Evolutionary conservation across 73 alveolate genomes (phyloP).

Genomic region (Blepharisma stoltei): DNA sequence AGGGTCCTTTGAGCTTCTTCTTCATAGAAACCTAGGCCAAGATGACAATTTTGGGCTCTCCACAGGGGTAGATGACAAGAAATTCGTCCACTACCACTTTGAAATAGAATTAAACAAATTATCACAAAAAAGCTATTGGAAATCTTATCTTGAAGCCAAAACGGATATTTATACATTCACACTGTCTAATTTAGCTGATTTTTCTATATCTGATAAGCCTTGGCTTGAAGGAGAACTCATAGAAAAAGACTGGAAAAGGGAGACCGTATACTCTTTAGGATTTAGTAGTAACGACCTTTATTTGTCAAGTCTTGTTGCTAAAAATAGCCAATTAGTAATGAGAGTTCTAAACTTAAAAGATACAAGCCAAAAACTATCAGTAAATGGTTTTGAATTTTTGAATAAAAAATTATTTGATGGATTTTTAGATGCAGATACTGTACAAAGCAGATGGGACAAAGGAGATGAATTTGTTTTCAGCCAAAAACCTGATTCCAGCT

Average conservation of each 20-base stretch:
- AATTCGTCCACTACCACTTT: not conserved
- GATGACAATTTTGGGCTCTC: not conserved
- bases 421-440: no score
- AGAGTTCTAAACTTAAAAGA: not conserved
- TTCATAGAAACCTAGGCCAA: not conserved
- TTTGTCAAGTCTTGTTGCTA: not conserved
- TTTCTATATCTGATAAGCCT: not conserved
- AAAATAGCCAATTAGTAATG: not conserved
- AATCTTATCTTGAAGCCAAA: not conserved
- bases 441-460: no score
- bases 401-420: no score
- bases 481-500: no score
- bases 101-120: not conserved
- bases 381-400: no score
- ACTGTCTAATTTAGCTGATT: not conserved
- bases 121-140: not conserved
- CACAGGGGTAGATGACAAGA: not conserved
- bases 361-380: no score
- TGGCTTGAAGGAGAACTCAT: not conserved
- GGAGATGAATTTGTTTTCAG: no score
- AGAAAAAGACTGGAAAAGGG: not conserved
- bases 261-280: not conserved
- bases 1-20: not conserved
- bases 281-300: not conserved
- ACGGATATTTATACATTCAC: not conserved